Evolutionary conservation across 805 yeast species (phyloP).

Genomic region (Lachancea lanzarotensis): DNA sequence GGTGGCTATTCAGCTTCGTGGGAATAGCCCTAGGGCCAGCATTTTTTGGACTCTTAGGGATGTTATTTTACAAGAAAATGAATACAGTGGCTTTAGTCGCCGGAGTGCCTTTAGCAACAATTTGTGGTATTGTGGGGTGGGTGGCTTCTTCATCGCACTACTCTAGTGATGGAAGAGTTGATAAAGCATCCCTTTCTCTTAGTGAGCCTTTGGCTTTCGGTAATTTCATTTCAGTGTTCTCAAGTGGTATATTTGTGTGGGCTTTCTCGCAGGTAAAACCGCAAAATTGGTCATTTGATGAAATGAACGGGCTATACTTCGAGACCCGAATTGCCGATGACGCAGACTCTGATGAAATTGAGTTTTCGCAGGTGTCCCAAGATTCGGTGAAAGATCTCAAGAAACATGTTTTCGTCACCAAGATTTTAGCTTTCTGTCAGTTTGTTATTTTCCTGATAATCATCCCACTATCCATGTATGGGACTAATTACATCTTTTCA

Average conservation of each 20-base stretch:
- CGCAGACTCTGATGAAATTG: neutral
- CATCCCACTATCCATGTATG: constrained; percentile 5
- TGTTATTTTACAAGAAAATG: constrained; percentile 1
- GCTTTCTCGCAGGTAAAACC: neutral
- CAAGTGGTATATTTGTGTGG: neutral
- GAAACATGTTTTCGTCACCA: neutral
- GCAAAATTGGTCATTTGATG: neutral
- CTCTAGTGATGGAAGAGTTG: neutral
- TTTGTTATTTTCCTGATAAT: constrained; percentile 1
- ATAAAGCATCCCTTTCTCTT: neutral
- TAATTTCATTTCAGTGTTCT: constrained; percentile 1
- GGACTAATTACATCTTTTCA: neutral
- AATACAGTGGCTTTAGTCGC: neutral
- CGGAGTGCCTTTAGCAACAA: constrained; percentile 1
- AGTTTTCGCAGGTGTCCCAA: neutral
- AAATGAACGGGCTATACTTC: neutral
- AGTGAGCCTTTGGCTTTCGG: constrained; percentile 1
- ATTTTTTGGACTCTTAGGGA: neutral
- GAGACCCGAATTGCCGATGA: constrained; percentile 1
- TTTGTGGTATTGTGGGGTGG: constrained; percentile 2
- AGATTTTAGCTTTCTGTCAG: neutral
- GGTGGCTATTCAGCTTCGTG: constrained; percentile 3
- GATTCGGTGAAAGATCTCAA: neutral
- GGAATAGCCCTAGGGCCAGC: constrained; percentile 1
- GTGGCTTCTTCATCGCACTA: neutral